Conservation (phyloP, 805 yeast genomes). For the Zygosaccharomyces gambellarensis region DNA sequence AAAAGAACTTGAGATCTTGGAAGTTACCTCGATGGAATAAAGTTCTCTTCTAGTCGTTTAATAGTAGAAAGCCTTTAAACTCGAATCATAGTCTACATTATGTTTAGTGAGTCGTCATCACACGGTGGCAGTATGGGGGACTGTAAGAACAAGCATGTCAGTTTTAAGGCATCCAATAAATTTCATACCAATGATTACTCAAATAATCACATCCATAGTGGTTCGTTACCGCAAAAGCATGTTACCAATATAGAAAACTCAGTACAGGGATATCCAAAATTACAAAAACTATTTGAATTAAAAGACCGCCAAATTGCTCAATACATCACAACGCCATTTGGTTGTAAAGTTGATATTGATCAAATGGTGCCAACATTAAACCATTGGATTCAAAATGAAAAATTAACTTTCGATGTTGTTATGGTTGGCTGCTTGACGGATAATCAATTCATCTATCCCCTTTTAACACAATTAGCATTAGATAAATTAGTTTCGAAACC, state of each 20-base stretch:
- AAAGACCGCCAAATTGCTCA: slow-evolving; percentile 53
- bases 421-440: slow-evolving; percentile 86
- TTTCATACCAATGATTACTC: slow-evolving; percentile 66
- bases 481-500: slow-evolving; percentile 75
- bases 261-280: slow-evolving; percentile 80
- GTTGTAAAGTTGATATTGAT: slow-evolving; percentile 49
- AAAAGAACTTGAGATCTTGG: background rate
- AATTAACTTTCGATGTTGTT: slow-evolving; percentile 75
- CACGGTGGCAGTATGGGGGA: background rate
- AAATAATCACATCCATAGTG: slow-evolving; percentile 60
- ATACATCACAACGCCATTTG: slow-evolving; percentile 60
- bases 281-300: slow-evolving; percentile 60
- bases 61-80: background rate
- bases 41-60: background rate
- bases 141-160: slow-evolving; percentile 17
- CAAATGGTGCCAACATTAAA: slow-evolving; percentile 54
- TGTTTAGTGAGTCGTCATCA: background rate
- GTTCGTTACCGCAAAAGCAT: slow-evolving; percentile 54
- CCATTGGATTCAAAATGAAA: slow-evolving; percentile 55
- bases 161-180: slow-evolving; percentile 25
- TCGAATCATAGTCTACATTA: background rate
- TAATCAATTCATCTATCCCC: slow-evolving; percentile 60
- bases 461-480: slow-evolving; percentile 62
- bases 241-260: slow-evolving; percentile 64
- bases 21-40: background rate